Conservation (phyloP, 192 early-diverging fungal genomes). For the Coemansia sp. region DNA sequence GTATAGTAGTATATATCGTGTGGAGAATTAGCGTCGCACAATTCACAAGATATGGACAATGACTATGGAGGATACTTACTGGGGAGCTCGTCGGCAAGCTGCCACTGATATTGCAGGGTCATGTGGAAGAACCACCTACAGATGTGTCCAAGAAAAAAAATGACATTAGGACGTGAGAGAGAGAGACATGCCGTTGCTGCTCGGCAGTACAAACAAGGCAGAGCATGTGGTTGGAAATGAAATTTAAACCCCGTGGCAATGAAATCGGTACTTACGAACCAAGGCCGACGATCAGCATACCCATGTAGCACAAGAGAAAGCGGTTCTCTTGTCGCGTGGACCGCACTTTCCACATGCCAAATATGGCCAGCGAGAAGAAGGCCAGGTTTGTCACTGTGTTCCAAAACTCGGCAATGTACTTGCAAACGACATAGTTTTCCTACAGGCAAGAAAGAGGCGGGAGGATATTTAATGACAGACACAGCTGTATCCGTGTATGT, state of each 20-base stretch:
- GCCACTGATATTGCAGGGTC: constrained; percentile 72
- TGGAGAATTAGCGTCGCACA: neutral
- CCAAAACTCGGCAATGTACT: constrained; percentile 79
- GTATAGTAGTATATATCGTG: neutral
- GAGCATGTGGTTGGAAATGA: neutral
- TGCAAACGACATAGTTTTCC: constrained; percentile 73
- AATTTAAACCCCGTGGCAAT: constrained; percentile 1
- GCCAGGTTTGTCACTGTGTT: constrained; percentile 74
- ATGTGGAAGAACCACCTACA: constrained; percentile 74
- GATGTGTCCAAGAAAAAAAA: neutral
- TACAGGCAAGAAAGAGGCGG: constrained; percentile 11
- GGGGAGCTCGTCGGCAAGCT: constrained; percentile 81
- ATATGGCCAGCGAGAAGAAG: constrained; percentile 63
- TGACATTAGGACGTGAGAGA: neutral
- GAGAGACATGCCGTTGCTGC: neutral
- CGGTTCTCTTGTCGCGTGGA: constrained; percentile 57
- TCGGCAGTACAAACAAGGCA: constrained; percentile 5
- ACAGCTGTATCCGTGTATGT: neutral
- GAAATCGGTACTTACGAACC: constrained; percentile 61
- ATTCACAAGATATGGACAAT: constrained; percentile 33
- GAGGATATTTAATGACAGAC: neutral
- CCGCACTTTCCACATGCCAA: constrained; percentile 62
- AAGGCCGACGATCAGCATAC: constrained; percentile 66
- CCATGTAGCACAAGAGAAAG: constrained; percentile 61
- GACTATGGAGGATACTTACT: constrained; percentile 42